A percentile compares a stretch with the other conserved stretches of the same genome.
Evolutionary conservation across 75 land plant genomes (phyloP).

Genomic region (Sequoia sempervirens): DNA sequence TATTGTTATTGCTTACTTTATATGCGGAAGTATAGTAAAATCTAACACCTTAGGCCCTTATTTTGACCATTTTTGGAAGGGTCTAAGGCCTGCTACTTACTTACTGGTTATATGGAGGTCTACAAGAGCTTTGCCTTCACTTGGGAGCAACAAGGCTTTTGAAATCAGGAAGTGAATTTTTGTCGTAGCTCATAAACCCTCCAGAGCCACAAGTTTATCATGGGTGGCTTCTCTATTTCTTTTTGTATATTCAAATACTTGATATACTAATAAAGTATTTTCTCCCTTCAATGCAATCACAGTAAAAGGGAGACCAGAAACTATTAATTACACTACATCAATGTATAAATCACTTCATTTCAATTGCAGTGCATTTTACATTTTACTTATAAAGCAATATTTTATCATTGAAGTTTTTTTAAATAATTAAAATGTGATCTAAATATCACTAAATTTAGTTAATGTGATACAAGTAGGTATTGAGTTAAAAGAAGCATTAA

Average conservation of each 20-base stretch:
- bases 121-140: background rate
- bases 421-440: too few relatives aligned
- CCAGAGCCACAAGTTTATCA: background rate
- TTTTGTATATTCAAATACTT: background rate
- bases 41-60: background rate
- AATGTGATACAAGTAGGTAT: too few relatives aligned
- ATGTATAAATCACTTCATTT: background rate
- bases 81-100: background rate
- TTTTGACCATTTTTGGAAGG: slow-evolving; percentile 4
- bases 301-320: background rate
- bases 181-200: background rate
- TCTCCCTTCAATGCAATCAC: background rate
- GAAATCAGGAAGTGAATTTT: background rate
- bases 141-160: background rate
- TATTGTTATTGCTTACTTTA: background rate
- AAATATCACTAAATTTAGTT: too few relatives aligned
- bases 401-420: too few relatives aligned
- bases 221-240: background rate
- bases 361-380: too few relatives aligned
- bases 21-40: background rate
- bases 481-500: too few relatives aligned
- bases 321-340: background rate
- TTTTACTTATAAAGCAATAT: too few relatives aligned
- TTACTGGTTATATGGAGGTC: background rate
- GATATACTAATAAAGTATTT: background rate